Conservation (phyloP, 805 yeast species). For the Zygosaccharomyces pseudorouxii region DNA sequence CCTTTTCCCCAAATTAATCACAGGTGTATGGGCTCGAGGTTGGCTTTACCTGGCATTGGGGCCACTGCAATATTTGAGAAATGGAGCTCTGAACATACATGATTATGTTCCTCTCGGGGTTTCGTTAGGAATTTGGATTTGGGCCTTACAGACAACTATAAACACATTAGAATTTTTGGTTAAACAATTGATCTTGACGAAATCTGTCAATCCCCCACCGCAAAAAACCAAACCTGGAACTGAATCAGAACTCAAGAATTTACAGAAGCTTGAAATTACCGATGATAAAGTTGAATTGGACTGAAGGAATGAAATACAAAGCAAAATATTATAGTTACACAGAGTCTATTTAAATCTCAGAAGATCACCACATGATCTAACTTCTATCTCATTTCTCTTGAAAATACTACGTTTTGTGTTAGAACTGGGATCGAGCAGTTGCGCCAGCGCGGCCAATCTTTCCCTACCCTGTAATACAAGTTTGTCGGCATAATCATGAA, state of each 20-base stretch:
- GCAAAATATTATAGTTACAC: constrained; percentile 5
- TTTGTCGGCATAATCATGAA: constrained; percentile 30
- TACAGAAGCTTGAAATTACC: constrained; percentile 9
- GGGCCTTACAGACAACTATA: constrained; percentile 32
- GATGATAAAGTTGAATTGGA: constrained; percentile 14
- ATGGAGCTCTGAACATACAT: constrained; percentile 6
- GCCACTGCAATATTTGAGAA: constrained; percentile 23
- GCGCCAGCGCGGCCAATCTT: constrained; percentile 18
- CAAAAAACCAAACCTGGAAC: not conserved
- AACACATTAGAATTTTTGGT: constrained; percentile 28
- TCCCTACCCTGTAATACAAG: constrained; percentile 18
- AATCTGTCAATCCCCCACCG: constrained; percentile 14
- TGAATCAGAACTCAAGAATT: not conserved
- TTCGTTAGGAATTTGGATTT: constrained; percentile 35
- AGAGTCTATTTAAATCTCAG: constrained; percentile 19
- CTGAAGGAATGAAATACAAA: not conserved
- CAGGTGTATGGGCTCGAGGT: constrained; percentile 34
- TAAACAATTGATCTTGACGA: constrained; percentile 18
- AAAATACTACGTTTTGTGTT: constrained; percentile 13
- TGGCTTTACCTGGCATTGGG: constrained; percentile 27
- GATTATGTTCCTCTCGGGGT: constrained; percentile 23
- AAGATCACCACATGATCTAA: constrained; percentile 23
- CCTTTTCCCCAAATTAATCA: constrained; percentile 30
- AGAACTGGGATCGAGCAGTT: constrained; percentile 13
- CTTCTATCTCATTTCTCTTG: constrained; percentile 20